phyloP scores from a whole-genome alignment of 805 yeast genomes.

The Cyberlindnera suaveolens region DNA sequence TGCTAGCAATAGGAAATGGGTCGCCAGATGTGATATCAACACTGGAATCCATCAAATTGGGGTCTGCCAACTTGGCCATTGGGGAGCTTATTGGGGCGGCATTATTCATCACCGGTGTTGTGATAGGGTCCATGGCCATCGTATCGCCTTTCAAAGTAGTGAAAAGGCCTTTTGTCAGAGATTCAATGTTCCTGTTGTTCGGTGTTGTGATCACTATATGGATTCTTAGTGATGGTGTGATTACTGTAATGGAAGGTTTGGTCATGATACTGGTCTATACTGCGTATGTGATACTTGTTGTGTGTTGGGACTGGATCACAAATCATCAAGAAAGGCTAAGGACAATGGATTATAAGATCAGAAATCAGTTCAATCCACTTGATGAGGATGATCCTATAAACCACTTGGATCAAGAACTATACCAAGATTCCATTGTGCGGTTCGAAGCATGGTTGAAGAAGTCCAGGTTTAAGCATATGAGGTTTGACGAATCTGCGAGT shows the following conservation, averaged over 20 bases:
- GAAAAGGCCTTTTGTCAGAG: conserved; percentile 22
- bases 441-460: conserved; percentile 17
- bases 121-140: conserved; percentile 74
- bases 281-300: conserved; percentile 47
- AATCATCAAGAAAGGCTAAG: conserved; percentile 13
- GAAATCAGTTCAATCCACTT: conserved; percentile 13
- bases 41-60: conserved; percentile 69
- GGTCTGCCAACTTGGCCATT: conserved; percentile 69
- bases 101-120: conserved; percentile 74
- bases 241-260: conserved; percentile 51
- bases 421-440: conserved; percentile 5
- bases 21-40: conserved; percentile 87
- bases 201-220: conserved; percentile 42
- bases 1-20: conserved; percentile 89
- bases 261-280: conserved; percentile 52
- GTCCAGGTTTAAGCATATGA: conserved; percentile 9
- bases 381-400: conserved; percentile 10
- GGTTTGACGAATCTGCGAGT: conserved; percentile 9
- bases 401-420: conserved; percentile 10
- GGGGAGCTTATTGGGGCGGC: conserved; percentile 94
- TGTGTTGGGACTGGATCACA: conserved; percentile 22
- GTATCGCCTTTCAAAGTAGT: conserved; percentile 62
- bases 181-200: conserved; percentile 56
- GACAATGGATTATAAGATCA: conserved; percentile 18
- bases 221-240: conserved; percentile 49